Evolutionary conservation across 2,329 filamentous ascomycete genomes (phyloP).

Genomic region (Aspergillus floridensis): DNA sequence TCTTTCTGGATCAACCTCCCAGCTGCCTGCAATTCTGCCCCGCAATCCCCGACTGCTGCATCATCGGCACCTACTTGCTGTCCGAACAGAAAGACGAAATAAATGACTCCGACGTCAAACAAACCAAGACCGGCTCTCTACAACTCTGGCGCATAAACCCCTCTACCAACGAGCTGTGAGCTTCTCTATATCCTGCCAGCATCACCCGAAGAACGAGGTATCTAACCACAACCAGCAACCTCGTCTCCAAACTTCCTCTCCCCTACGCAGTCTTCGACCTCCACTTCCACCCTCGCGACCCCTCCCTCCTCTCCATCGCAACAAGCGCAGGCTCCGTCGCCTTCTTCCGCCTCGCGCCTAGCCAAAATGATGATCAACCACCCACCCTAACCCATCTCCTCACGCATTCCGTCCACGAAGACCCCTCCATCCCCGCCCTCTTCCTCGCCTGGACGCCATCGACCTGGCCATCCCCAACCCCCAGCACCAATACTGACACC

Average conservation of each 20-base stretch:
- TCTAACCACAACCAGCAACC: slow-evolving; percentile 42
- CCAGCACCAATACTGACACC: background rate
- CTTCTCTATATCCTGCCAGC: background rate
- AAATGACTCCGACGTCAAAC: slow-evolving; percentile 37
- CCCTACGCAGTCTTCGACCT: slow-evolving; percentile 79
- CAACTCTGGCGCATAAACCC: slow-evolving; percentile 60
- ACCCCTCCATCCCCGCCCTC: slow-evolving; percentile 61
- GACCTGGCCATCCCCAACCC: slow-evolving; percentile 27
- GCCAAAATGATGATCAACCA: slow-evolving; percentile 7
- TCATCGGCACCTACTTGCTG: slow-evolving; percentile 83
- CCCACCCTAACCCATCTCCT: slow-evolving; percentile 34
- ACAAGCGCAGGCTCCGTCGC: slow-evolving; percentile 63
- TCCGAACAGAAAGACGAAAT: slow-evolving; percentile 32
- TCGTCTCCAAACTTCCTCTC: slow-evolving; percentile 60
- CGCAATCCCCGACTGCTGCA: slow-evolving; percentile 59
- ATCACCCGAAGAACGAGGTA: slow-evolving; percentile 1
- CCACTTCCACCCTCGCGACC: slow-evolving; percentile 66
- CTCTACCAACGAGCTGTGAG: slow-evolving; percentile 27
- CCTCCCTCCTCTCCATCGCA: slow-evolving; percentile 66
- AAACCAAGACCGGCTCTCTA: slow-evolving; percentile 71
- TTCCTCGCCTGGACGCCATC: slow-evolving; percentile 71
- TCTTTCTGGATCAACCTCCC: slow-evolving; percentile 43
- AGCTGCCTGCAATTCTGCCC: slow-evolving; percentile 47
- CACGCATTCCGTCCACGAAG: slow-evolving; percentile 52
- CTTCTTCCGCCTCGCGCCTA: slow-evolving; percentile 36